A percentile compares a stretch with the other conserved stretches of the same genome.
phyloP scores from a whole-genome alignment of 768 basidiomycete genomes.

The Pulveroboletus ravenelii region DNA sequence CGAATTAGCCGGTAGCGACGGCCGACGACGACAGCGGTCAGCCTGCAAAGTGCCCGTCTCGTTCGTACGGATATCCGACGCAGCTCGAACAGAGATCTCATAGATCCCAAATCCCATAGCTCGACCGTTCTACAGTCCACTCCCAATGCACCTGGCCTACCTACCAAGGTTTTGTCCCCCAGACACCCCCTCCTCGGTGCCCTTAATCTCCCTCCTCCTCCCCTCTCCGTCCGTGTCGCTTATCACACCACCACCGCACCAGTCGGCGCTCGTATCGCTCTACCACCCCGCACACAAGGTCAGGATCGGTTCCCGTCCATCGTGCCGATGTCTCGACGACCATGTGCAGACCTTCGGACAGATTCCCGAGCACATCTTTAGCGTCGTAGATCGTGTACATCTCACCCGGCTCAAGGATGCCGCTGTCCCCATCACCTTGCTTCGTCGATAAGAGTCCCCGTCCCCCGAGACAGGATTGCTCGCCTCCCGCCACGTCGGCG shows the following conservation, averaged over 20 bases:
- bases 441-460: constrained; percentile 9
- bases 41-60: background rate
- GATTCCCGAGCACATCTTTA: constrained; percentile 60
- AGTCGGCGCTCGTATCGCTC: constrained; percentile 66
- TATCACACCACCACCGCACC: constrained; percentile 42
- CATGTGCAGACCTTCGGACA: constrained; percentile 46
- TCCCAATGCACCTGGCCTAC: too few relatives aligned
- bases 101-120: background rate
- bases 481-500: background rate
- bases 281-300: constrained; percentile 51
- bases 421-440: constrained; percentile 4
- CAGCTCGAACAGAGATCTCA: background rate
- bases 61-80: constrained; percentile 10
- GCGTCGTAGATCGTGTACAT: constrained; percentile 59
- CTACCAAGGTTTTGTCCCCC: background rate
- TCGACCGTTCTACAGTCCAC: too few relatives aligned
- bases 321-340: constrained; percentile 49
- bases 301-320: constrained; percentile 52
- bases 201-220: constrained; percentile 16
- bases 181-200: background rate
- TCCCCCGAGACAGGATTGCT: constrained; percentile 1
- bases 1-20: constrained; percentile 16
- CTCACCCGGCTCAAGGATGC: constrained; percentile 49
- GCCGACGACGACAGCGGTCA: constrained; percentile 3
- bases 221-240: constrained; percentile 17